Percentiles rank a stretch among this genome's conserved stretches.
Conservation (phyloP, 1,284 basidiomycete genomes). For the Cryptococcus deneoformans region DNA sequence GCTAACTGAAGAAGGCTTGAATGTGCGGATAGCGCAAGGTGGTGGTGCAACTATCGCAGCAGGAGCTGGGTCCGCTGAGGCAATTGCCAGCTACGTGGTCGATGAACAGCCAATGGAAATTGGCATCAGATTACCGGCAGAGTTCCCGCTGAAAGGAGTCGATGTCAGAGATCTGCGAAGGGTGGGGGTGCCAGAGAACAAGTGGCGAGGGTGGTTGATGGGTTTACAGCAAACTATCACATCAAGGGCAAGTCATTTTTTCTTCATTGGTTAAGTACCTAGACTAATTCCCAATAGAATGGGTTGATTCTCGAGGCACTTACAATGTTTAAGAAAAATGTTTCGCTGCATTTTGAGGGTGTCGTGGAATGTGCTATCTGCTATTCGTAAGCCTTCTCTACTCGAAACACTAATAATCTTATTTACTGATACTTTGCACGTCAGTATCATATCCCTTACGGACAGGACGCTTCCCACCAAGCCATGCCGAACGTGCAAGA, state of each 20-base stretch:
- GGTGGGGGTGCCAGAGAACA: constrained; percentile 84
- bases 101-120: constrained; percentile 96
- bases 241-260: constrained; percentile 61
- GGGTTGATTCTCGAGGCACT: constrained; percentile 89
- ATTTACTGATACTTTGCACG: constrained; percentile 18
- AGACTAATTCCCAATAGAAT: constrained; percentile 57
- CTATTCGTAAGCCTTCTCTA: constrained; percentile 67
- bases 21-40: constrained; percentile 65
- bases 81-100: constrained; percentile 65
- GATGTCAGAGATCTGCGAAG: constrained; percentile 82
- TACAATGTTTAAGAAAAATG: constrained; percentile 93
- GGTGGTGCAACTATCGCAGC: constrained; percentile 68
- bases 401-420: background rate
- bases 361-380: constrained; percentile 93
- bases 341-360: constrained; percentile 85
- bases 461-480: constrained; percentile 88
- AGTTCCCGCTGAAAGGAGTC: constrained; percentile 87
- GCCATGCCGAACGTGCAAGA: constrained; percentile 92
- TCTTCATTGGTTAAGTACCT: background rate
- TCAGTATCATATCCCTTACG: constrained; percentile 86
- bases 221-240: constrained; percentile 90
- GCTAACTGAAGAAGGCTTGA: constrained; percentile 76
- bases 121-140: constrained; percentile 75
- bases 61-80: constrained; percentile 36
- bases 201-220: constrained; percentile 93